A percentile compares a stretch with the other conserved stretches of the same genome.
These are phyloP conservation scores for Nitzschia sp. DNA, from an alignment of 108 stramenopile species.

Conservation along the genomic window DNA sequence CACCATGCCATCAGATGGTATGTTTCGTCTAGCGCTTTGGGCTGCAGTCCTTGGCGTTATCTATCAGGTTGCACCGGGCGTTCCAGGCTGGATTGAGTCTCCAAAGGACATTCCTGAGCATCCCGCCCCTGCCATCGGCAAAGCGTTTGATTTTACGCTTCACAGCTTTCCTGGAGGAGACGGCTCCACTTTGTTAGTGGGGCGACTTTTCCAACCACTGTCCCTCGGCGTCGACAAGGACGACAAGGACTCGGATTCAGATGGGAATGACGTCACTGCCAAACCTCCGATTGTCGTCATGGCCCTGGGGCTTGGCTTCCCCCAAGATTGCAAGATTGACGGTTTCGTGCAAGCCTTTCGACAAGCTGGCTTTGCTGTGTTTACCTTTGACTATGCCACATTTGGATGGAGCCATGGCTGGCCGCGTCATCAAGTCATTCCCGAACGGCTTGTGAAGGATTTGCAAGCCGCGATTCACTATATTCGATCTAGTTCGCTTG, in stretches of 20 bases:
- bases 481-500: neutral
- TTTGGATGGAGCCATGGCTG: constrained; percentile 27
- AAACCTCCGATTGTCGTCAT: constrained; percentile 21
- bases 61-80: no score
- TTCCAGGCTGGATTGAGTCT: no score
- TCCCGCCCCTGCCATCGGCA: no score
- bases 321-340: constrained; percentile 20
- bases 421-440: constrained; percentile 27
- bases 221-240: neutral
- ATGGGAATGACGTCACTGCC: neutral
- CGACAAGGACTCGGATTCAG: neutral
- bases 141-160: no score
- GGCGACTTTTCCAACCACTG: constrained; percentile 1
- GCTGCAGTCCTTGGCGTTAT: no score
- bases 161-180: constrained; percentile 12
- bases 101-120: no score
- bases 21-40: no score
- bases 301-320: constrained; percentile 33
- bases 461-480: constrained; percentile 15
- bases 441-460: constrained; percentile 14
- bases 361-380: constrained; percentile 22
- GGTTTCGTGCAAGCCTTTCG: constrained; percentile 28
- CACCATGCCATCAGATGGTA: no score
- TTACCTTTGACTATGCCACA: constrained; percentile 42
- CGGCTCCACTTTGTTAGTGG: neutral